Conservation (phyloP, 192 early-diverging fungal genomes). For the Mortierella antarctica region DNA sequence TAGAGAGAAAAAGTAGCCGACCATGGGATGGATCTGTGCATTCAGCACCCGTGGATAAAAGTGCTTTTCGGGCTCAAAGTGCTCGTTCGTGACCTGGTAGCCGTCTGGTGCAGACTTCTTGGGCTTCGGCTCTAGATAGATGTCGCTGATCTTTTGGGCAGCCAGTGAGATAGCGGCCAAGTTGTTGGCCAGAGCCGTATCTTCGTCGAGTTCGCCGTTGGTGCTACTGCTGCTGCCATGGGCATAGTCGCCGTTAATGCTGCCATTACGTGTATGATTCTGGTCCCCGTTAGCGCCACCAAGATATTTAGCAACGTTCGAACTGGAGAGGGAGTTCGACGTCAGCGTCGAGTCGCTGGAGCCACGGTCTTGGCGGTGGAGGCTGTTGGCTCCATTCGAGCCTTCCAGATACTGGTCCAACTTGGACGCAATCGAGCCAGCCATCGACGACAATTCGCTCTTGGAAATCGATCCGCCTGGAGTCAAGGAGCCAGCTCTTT, state of each 20-base stretch:
- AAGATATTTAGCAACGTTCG: constrained; percentile 5
- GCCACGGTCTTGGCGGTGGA: constrained; percentile 7
- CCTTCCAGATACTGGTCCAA: constrained; percentile 48
- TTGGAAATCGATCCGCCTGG: constrained; percentile 45
- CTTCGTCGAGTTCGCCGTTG: constrained; percentile 34
- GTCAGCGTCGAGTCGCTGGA: constrained; percentile 23
- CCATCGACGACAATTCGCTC: constrained; percentile 47
- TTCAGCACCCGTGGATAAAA: constrained; percentile 92
- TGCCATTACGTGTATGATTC: background rate
- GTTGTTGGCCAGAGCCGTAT: constrained; percentile 39
- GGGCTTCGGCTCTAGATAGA: constrained; percentile 46
- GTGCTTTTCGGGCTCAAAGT: constrained; percentile 85
- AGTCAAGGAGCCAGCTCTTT: constrained; percentile 37
- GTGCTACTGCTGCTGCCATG: background rate
- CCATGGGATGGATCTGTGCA: constrained; percentile 88
- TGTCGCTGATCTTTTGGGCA: constrained; percentile 53
- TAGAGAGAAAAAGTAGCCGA: constrained; percentile 84
- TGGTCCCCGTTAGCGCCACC: background rate
- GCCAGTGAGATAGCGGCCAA: constrained; percentile 47
- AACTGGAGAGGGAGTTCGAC: background rate
- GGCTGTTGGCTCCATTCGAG: constrained; percentile 1
- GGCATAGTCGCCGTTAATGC: background rate
- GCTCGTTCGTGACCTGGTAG: constrained; percentile 35
- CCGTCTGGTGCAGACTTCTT: constrained; percentile 39
- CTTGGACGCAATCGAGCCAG: constrained; percentile 43